A percentile compares a stretch with the other conserved stretches of the same genome.
Evolutionary conservation across 805 yeast genomes (phyloP).

Genomic region (Ogataea saltuana): DNA sequence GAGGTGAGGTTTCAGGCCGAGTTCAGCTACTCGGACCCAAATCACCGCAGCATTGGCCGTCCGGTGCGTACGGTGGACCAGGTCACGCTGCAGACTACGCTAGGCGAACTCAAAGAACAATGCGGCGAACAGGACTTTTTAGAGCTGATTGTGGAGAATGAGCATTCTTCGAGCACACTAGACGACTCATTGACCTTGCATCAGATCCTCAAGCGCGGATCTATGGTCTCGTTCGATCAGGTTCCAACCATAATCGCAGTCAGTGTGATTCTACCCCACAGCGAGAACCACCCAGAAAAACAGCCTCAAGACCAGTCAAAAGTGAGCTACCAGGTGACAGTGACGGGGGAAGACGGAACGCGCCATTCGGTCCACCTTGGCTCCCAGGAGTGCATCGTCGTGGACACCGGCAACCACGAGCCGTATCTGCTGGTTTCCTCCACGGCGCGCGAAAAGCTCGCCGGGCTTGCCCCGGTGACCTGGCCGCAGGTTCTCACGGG

Average conservation of each 20-base stretch:
- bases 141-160: constrained; percentile 21
- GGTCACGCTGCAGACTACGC: constrained; percentile 22
- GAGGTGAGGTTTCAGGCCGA: constrained; percentile 21
- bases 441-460: constrained; percentile 37
- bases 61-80: constrained; percentile 4
- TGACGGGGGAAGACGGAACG: constrained; percentile 19
- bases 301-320: too few relatives aligned
- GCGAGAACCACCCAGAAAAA: constrained; percentile 2
- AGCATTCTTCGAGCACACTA: constrained; percentile 16
- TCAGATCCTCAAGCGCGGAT: constrained; percentile 19
- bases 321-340: constrained; percentile 31
- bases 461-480: constrained; percentile 17
- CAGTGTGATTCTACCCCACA: constrained; percentile 9
- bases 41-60: not conserved
- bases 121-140: constrained; percentile 9
- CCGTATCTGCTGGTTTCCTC: constrained; percentile 43
- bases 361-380: constrained; percentile 28
- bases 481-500: not conserved
- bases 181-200: constrained; percentile 19
- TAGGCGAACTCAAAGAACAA: constrained; percentile 16
- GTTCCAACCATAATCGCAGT: constrained; percentile 24
- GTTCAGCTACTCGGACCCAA: constrained; percentile 12
- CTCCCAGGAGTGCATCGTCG: constrained; percentile 44
- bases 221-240: constrained; percentile 16
- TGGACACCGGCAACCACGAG: constrained; percentile 35